Evolutionary conservation across 202 grass and related monocot species (phyloP), one percentile per base, ranked within the genome.

Genomic region (Hordeum pubiflorum): DNA sequence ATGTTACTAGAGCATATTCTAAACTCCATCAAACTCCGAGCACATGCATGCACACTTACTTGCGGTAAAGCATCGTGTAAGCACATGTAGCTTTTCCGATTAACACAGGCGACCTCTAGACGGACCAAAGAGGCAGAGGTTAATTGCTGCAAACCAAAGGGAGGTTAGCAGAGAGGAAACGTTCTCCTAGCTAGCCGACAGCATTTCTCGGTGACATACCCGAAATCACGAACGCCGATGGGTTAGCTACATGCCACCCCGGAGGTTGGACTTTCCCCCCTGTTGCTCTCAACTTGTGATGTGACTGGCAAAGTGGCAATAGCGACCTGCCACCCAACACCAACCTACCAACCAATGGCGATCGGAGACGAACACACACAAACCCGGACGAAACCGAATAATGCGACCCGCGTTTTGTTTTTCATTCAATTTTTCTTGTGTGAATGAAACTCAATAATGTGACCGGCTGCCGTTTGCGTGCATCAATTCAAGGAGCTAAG

Each of bases 221-320:
- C 59, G 43, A 73, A 77, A 79, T 82, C 83, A 82, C 67, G 79
- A 85, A 86, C 73, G 79, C 34, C 66, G 73, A 82, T 82, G 61
- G 72, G 57, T 67, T 48, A 65, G 56, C 72, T 38, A 65, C 36
- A 43, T 68, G 58, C 79, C 79, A 86, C 85, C 64, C 50, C 83
- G 52, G 87, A 86, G 54, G 66, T 86, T 86, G 87, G 83, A 86
- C 87, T 86, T 89, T 89, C 40, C 43, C 39, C 50, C 66, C 50
- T 33, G 87, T 82, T 75, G 83, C 74, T 89, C 81, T 86, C 83
- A 82, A 41, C 61, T 82, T 78, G 24, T 41, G 58, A 58, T 81
- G 88, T 72, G 80, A 70, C 81, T 40, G 31, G 59, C 29, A 86
- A 90, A 70, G 77, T 40, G 31, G 59, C 29, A 86, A 90, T 73